Evolutionary conservation across 352 stramenopile genomes (phyloP), one percentile per base, ranked within the genome.

Genomic region (Phytophthora foliorum): DNA sequence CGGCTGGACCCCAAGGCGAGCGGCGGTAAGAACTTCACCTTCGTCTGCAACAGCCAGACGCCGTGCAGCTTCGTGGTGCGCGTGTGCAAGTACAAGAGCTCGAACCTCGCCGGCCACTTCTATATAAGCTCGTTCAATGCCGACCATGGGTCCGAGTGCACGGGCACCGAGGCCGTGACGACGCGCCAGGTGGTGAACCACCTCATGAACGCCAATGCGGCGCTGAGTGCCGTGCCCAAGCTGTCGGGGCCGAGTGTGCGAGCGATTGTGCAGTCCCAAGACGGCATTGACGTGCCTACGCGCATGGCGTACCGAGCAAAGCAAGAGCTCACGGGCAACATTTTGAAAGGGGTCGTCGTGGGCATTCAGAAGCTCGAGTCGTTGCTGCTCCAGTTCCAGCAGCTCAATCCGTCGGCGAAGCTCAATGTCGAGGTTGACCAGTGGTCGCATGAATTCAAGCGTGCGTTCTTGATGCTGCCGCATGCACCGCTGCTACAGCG

Each of bases 311-410:
- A 81, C 10, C 67, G 74, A n/a, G 76, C 69, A 10, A 74, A 78
- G 29, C 57, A 76, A 27, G 64, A 62, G 25, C 38, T 87, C 6
- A 41, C 71, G 9, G 65, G 50, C 1, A 67, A 42, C 8, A 77
- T 78, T 29, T 39, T 77, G 21, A 76, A 78, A 36, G 71, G 75
- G 17, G 77, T 75, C 10, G 57, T 70, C 1, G 61, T 67, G 19
- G 76, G 75, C 3, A 73, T 82, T 46, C 74, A 82, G 71, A 82
- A 82, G 34, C 73, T 87, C 48, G 76, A 83, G 68, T 87, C 74
- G 27, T 46, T 87, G 38, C 38, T 87, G 45, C 17, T 75, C 19
- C 74, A 80, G 25, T 87, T 87, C 53, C 69, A 78, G 45, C 58
- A 62, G 42, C 51, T 81, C 9, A 85, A 85, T 36, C 67, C 79